A percentile compares a stretch with the other conserved stretches of the same genome.
These are phyloP conservation scores for Penicillium turbatum DNA, from an alignment of 495 filamentous ascomycete genomes.

Conservation along the genomic window DNA sequence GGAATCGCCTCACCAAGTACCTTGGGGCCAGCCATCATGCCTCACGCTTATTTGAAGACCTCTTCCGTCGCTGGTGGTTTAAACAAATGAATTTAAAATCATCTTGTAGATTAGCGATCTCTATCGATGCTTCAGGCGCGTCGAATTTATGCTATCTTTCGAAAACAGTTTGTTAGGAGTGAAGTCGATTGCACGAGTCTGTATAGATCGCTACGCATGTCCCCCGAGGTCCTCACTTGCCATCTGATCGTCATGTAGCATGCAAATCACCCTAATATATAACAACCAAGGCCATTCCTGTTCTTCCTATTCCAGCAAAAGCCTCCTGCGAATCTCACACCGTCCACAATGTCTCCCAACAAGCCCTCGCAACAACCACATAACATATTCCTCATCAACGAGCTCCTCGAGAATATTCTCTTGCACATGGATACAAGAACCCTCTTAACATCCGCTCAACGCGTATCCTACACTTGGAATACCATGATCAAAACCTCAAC, in stretches of 20 bases:
- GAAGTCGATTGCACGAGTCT: not conserved
- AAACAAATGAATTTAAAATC: too few relatives aligned
- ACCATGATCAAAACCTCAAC: not conserved
- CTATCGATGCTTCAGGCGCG: too few relatives aligned
- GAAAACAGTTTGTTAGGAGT: not conserved
- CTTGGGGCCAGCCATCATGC: not conserved
- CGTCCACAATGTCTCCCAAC: not conserved
- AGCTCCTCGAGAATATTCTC: constrained; percentile 9
- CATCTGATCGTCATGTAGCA: constrained; percentile 7
- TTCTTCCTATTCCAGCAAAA: not conserved
- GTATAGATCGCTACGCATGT: constrained; percentile 1
- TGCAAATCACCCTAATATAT: not conserved
- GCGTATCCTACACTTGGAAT: constrained; percentile 10
- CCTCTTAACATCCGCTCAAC: constrained; percentile 10
- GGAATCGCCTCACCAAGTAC: constrained; percentile 7
- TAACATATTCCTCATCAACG: constrained; percentile 10
- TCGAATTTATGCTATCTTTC: too few relatives aligned
- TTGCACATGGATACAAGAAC: constrained; percentile 7
- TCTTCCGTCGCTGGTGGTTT: not conserved
- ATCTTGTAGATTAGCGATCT: not conserved
- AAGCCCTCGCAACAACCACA: constrained; percentile 9
- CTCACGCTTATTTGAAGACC: not conserved
- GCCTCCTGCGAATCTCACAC: not conserved
- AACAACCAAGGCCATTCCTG: not conserved
- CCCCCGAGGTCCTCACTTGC: constrained; percentile 5